These are phyloP conservation scores for Mycocentrospora acerina DNA, from an alignment of 2,329 filamentous ascomycete genomes.

Conservation along the genomic window DNA sequence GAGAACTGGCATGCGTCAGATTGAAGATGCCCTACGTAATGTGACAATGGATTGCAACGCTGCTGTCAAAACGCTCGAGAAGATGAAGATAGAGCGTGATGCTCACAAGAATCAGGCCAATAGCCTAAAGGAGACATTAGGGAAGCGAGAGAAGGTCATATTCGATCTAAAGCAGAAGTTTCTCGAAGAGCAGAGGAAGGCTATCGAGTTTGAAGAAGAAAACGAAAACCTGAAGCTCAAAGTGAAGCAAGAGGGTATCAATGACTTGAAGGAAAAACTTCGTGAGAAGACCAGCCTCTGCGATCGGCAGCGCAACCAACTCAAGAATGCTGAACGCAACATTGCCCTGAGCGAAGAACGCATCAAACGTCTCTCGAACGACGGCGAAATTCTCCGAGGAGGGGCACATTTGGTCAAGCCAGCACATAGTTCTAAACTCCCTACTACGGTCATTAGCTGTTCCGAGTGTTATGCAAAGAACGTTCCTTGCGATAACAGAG, in stretches of 20 bases:
- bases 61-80: too few species aligned
- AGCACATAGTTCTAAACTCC: constrained; percentile 14
- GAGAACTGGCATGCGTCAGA: too few species aligned
- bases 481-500: constrained; percentile 22
- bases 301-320: constrained; percentile 19
- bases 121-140: constrained; percentile 9
- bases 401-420: constrained; percentile 30
- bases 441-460: constrained; percentile 24
- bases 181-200: constrained; percentile 10
- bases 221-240: constrained; percentile 7
- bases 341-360: constrained; percentile 8
- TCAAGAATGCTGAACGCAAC: constrained; percentile 9
- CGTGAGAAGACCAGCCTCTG: constrained; percentile 20
- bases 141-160: constrained; percentile 11
- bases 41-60: constrained; percentile 6
- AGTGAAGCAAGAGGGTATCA: constrained; percentile 5
- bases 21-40: not conserved
- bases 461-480: constrained; percentile 32
- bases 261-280: constrained; percentile 14
- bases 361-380: constrained; percentile 11
- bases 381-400: constrained; percentile 19
- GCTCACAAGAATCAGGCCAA: constrained; percentile 5
- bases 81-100: constrained; percentile 4
- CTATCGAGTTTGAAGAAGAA: constrained; percentile 13
- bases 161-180: constrained; percentile 11